phyloP scores from a whole-genome alignment of 192 early-diverging fungal genomes.

The Coemansia sp. region DNA sequence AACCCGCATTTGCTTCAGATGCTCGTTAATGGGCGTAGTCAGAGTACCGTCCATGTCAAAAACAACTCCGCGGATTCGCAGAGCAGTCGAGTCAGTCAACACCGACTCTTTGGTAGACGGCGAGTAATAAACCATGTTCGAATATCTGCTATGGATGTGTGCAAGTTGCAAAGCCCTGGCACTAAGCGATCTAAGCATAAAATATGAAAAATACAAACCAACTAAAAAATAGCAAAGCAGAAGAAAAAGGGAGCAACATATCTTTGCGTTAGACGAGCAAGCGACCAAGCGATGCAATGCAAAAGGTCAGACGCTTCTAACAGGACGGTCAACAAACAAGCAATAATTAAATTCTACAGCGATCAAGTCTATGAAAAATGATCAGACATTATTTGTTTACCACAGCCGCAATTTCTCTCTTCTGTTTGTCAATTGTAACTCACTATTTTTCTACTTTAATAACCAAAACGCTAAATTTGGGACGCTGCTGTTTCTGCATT shows the following conservation, averaged over 20 bases:
- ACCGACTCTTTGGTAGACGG: slow-evolving; percentile 36
- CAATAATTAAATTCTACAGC: not conserved
- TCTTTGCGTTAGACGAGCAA: not conserved
- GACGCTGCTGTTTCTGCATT: not conserved
- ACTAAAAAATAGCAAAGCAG: not conserved
- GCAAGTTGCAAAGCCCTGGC: not conserved
- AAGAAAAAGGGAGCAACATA: not conserved
- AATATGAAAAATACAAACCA: not conserved
- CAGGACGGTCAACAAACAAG: not conserved
- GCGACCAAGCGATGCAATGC: not conserved
- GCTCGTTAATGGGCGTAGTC: slow-evolving; percentile 46
- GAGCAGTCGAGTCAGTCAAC: slow-evolving; percentile 17
- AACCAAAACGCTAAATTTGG: too few relatives aligned
- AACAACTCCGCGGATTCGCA: slow-evolving; percentile 49
- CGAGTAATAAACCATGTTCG: slow-evolving; percentile 28
- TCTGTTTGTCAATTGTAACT: not conserved
- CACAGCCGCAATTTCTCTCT: not conserved
- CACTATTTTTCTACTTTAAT: not conserved
- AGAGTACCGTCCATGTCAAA: slow-evolving; percentile 58
- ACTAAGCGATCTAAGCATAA: not conserved
- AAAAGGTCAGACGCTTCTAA: not conserved
- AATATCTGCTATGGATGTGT: not conserved
- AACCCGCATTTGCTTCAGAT: slow-evolving; percentile 37
- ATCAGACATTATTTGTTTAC: not conserved
- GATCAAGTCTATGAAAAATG: not conserved